Evolutionary conservation across 1,284 basidiomycete species (phyloP), one percentile per base, ranked within the genome.

Genomic region (Flammula alnicola): DNA sequence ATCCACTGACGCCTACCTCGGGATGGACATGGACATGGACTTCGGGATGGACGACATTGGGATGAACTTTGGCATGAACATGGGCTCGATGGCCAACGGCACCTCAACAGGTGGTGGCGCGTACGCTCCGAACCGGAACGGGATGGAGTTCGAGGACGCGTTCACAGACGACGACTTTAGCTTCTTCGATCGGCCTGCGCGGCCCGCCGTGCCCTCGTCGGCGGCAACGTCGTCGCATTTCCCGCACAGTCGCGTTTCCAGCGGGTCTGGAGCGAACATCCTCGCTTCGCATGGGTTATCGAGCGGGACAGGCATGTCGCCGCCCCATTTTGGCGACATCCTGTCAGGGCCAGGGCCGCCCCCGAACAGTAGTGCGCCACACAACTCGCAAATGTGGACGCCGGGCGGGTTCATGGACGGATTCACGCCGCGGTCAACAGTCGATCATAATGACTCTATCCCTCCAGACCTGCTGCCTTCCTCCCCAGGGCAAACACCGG

Each of bases 111-210:
- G n/a, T n/a, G n/a, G n/a, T n/a, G n/a, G n/a, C n/a, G n/a, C n/a
- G n/a, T n/a, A n/a, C n/a, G n/a, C n/a, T n/a, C n/a, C n/a, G n/a
- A n/a, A n/a, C n/a, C n/a, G 61, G 14, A 65, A 42, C 17, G 63
- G 68, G 41, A 77, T 78, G 65, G 80, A 80, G 43, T 78, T 83
- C 47, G 84, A 86, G 35, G 82, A 83, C 30, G 78, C 76, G 9
- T 85, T 91, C 59, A 90, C 88, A 0, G 88, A 91, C 44, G 88
- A 88, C 47, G 88, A 91, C 63, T 90, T 90, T 62, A 84, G 77
- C 61, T 90, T 88, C 64, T 91, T 88, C 58, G 86, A 89, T 60
- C 72, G 72, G 35, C 80, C 79, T 4, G 66, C 68, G 4, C 56
- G 57, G 14, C 43, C 47, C 16, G 49, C 47, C 11, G 25, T 38